A percentile compares a stretch with the other conserved stretches of the same genome.
Evolutionary conservation across 2,329 filamentous ascomycete genomes (phyloP).

Genomic region (Fusarium sororula): DNA sequence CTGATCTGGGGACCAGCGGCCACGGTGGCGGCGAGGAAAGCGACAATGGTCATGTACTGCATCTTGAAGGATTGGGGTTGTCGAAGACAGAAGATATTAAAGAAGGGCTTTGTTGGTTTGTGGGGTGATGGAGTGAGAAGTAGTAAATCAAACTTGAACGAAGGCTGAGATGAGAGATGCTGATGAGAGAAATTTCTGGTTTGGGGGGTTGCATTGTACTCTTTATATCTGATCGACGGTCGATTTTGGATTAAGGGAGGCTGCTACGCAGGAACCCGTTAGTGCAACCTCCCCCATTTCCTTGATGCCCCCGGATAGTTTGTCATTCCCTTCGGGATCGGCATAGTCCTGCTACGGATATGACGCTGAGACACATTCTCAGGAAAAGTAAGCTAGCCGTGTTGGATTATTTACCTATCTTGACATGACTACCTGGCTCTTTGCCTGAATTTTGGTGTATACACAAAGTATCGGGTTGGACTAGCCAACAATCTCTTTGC

Average conservation of each 20-base stretch:
- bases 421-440: not conserved
- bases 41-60: not conserved
- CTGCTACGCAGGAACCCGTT: not conserved
- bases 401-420: not conserved
- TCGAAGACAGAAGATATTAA: not conserved
- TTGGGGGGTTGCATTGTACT: not conserved
- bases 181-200: not conserved
- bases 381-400: not conserved
- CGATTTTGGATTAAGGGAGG: not conserved
- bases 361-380: not conserved
- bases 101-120: not conserved
- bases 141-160: not conserved
- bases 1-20: not conserved
- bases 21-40: constrained; percentile 1
- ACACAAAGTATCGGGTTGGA: not conserved
- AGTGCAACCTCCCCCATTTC: too few relatives aligned
- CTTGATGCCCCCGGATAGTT: not conserved
- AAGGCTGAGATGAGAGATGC: not conserved
- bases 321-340: not conserved
- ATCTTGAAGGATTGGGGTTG: not conserved
- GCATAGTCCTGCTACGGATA: not conserved
- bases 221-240: not conserved
- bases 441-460: not conserved
- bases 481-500: not conserved
- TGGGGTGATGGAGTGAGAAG: not conserved